These are phyloP conservation scores for Cornus controversa DNA, from an alignment of 148 eudicot genomes.

Conservation along the genomic window DNA sequence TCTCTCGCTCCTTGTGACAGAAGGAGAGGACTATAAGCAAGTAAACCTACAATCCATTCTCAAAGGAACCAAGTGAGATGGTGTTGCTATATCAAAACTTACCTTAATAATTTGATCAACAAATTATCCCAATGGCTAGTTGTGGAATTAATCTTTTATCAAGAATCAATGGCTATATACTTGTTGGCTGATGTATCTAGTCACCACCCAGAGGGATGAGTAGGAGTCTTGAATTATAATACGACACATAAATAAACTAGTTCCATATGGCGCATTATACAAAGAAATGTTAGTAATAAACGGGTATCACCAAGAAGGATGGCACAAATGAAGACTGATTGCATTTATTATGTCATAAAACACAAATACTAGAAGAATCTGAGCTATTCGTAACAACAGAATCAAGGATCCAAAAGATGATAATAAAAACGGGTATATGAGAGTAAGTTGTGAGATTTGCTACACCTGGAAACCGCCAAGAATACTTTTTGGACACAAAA, in stretches of 20 bases:
- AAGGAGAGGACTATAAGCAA: not conserved
- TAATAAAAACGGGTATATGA: too few relatives aligned
- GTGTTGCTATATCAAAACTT: not conserved
- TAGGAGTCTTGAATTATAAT: not conserved
- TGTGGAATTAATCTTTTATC: not conserved
- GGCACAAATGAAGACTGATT: too few relatives aligned
- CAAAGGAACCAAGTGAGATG: not conserved
- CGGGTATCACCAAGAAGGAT: not conserved
- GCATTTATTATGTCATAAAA: not conserved
- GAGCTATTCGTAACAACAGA: not conserved
- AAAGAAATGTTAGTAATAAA: not conserved
- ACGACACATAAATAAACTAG: not conserved
- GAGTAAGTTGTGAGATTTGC: not conserved
- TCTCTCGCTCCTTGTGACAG: not conserved
- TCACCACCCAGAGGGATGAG: not conserved
- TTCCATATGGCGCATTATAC: not conserved
- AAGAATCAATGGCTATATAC: constrained; percentile 5
- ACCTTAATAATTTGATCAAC: not conserved
- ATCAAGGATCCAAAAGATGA: not conserved
- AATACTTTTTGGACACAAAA: not conserved
- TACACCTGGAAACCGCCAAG: not conserved
- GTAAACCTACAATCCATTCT: not conserved
- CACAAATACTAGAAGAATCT: not conserved
- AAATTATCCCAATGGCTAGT: not conserved
- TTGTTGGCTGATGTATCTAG: not conserved